phyloP scores from a whole-genome alignment of 2,329 filamentous ascomycete species.

The Trichoderma breve region DNA sequence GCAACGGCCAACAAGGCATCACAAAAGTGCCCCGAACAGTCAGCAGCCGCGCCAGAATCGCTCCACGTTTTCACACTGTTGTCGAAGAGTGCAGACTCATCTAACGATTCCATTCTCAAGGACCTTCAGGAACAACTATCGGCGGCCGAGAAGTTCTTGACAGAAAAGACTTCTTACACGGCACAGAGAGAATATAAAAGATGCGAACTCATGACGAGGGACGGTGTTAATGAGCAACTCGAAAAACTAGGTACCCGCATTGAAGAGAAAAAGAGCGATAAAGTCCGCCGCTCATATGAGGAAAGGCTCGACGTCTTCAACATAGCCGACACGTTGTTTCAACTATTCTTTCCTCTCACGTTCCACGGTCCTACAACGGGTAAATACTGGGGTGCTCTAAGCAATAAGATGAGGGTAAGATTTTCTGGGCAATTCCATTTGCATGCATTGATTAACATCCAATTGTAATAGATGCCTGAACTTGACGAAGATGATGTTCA shows the following conservation, averaged over 20 bases:
- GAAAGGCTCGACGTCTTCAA: constrained; percentile 41
- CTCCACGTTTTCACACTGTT: constrained; percentile 28
- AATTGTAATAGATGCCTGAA: constrained; percentile 19
- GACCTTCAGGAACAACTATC: constrained; percentile 22
- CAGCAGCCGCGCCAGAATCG: constrained; percentile 1
- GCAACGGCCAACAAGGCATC: neutral
- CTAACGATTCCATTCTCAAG: neutral
- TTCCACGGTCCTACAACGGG: constrained; percentile 38
- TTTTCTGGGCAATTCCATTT: neutral
- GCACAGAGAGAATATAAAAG: constrained; percentile 32
- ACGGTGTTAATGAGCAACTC: constrained; percentile 28
- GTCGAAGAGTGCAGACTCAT: constrained; percentile 11
- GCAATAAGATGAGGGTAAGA: constrained; percentile 31
- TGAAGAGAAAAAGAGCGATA: constrained; percentile 27
- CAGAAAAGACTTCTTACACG: constrained; percentile 28
- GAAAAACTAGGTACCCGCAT: constrained; percentile 25
- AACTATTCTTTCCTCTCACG: constrained; percentile 41
- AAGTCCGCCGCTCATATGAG: constrained; percentile 31
- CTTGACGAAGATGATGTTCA: constrained; percentile 3
- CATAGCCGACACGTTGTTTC: constrained; percentile 39
- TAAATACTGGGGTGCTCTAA: constrained; percentile 47
- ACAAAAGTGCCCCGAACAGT: neutral
- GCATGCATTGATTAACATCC: neutral
- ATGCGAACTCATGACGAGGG: constrained; percentile 26
- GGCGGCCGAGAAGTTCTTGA: constrained; percentile 30